Conservation (phyloP, 768 basidiomycete species). For the Steccherinum ochraceum region DNA sequence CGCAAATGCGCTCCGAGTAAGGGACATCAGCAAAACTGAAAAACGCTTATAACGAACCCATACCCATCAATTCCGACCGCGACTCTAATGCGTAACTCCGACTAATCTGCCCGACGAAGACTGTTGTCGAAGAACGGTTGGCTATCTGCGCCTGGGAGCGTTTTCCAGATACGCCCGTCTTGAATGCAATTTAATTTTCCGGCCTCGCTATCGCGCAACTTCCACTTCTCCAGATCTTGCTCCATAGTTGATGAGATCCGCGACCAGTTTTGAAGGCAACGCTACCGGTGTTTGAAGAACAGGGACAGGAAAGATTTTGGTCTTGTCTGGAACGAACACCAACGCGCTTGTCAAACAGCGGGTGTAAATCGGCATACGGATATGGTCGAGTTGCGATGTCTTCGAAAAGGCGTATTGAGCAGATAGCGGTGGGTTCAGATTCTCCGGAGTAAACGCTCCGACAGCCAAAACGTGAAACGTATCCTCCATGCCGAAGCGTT, state of each 20-base stretch:
- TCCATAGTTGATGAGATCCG: conserved; percentile 7
- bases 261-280: conserved; percentile 2
- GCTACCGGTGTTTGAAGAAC: conserved; percentile 1
- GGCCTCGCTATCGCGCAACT: not conserved
- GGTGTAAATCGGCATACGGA: not conserved
- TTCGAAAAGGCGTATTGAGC: not conserved
- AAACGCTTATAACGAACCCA: no score
- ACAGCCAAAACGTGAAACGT: not conserved
- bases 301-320: not conserved
- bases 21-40: not conserved
- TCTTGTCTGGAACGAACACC: not conserved
- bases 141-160: conserved; percentile 2
- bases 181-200: conserved; percentile 2
- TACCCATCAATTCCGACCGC: conserved; percentile 11
- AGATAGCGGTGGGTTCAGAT: not conserved
- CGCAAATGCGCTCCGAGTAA: conserved; percentile 2
- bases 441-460: not conserved
- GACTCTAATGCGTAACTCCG: conserved; percentile 7
- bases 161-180: conserved; percentile 6
- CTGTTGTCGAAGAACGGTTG: conserved; percentile 7
- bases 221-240: conserved; percentile 6
- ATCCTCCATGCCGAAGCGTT: not conserved
- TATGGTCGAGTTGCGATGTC: not conserved
- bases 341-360: not conserved
- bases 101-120: not conserved